A percentile compares a stretch with the other conserved stretches of the same genome.
These are phyloP conservation scores for Talaromyces sp. DNA, from an alignment of 2,329 filamentous ascomycete genomes.

Conservation along the genomic window DNA sequence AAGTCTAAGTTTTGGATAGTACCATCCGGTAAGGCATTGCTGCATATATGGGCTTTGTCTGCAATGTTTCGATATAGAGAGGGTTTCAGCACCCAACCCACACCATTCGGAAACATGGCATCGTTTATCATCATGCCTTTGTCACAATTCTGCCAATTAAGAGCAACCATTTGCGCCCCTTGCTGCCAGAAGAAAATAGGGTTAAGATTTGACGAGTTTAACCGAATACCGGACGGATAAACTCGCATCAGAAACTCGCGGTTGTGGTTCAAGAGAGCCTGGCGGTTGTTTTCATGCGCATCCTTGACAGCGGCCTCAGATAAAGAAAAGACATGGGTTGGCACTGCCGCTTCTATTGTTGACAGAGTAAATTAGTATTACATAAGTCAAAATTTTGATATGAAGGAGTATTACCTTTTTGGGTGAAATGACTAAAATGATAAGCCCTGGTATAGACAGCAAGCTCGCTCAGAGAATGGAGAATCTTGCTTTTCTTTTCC, in stretches of 20 bases:
- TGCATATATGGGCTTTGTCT: constrained; percentile 27
- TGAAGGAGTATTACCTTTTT: constrained; percentile 47
- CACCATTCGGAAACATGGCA: constrained; percentile 77
- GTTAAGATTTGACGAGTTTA: constrained; percentile 81
- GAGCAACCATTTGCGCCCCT: constrained; percentile 81
- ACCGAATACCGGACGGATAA: constrained; percentile 76
- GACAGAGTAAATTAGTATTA: background rate
- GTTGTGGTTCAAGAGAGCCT: constrained; percentile 76
- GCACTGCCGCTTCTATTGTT: constrained; percentile 42
- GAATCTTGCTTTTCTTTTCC: constrained; percentile 56
- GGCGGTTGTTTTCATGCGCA: constrained; percentile 46
- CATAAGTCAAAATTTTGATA: constrained; percentile 14
- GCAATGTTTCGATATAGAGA: constrained; percentile 55
- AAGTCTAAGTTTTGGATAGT: constrained; percentile 57
- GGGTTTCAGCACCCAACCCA: constrained; percentile 83
- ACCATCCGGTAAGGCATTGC: constrained; percentile 30
- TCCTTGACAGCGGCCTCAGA: constrained; percentile 63
- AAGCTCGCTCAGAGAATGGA: constrained; percentile 64
- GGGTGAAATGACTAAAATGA: constrained; percentile 67
- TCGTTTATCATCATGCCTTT: constrained; percentile 95
- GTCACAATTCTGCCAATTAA: constrained; percentile 92
- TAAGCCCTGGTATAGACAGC: constrained; percentile 85
- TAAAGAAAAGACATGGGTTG: constrained; percentile 59
- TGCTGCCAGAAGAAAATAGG: constrained; percentile 80
- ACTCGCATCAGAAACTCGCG: constrained; percentile 75